Conservation (phyloP, 352 stramenopile species). For the Phytophthora pisi region DNA sequence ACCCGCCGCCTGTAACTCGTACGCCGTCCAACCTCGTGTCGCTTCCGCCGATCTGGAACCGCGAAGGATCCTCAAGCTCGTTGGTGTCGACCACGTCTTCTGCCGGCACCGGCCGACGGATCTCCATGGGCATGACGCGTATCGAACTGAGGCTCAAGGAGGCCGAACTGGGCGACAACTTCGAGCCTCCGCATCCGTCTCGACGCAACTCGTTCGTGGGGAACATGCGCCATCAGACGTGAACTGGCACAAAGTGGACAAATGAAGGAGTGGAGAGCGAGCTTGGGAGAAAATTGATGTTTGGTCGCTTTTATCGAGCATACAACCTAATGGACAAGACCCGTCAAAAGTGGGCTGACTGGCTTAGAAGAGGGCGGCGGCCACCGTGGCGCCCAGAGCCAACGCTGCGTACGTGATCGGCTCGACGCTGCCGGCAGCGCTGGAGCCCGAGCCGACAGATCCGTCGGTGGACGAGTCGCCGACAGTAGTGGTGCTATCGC, state of each 20-base stretch:
- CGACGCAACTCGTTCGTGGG: slow-evolving; percentile 31
- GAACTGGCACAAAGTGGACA: slow-evolving; percentile 1
- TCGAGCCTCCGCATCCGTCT: slow-evolving; percentile 27
- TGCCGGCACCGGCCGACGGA: slow-evolving; percentile 21
- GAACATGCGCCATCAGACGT: slow-evolving; percentile 23
- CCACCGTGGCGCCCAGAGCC: slow-evolving; percentile 19
- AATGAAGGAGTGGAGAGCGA: background rate
- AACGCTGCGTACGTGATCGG: slow-evolving; percentile 24
- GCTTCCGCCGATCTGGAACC: slow-evolving; percentile 26
- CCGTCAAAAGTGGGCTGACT: background rate
- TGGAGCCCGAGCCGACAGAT: slow-evolving; percentile 6
- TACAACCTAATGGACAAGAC: slow-evolving; percentile 34
- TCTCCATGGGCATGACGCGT: slow-evolving; percentile 43
- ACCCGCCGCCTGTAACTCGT: background rate
- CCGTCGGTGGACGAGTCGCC: slow-evolving; percentile 13
- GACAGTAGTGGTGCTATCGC: slow-evolving; percentile 6
- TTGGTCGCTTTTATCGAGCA: slow-evolving; percentile 31
- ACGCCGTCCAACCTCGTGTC: slow-evolving; percentile 24
- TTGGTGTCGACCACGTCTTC: slow-evolving; percentile 17
- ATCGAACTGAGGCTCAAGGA: slow-evolving; percentile 70
- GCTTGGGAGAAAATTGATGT: slow-evolving; percentile 18
- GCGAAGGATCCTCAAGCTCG: slow-evolving; percentile 25
- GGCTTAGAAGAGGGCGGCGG: slow-evolving; percentile 32
- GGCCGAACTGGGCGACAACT: slow-evolving; percentile 53
- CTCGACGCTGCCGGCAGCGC: slow-evolving; percentile 23